Evolutionary conservation across 73 alveolate species (phyloP).

Genomic region (Blepharisma japonicum): DNA sequence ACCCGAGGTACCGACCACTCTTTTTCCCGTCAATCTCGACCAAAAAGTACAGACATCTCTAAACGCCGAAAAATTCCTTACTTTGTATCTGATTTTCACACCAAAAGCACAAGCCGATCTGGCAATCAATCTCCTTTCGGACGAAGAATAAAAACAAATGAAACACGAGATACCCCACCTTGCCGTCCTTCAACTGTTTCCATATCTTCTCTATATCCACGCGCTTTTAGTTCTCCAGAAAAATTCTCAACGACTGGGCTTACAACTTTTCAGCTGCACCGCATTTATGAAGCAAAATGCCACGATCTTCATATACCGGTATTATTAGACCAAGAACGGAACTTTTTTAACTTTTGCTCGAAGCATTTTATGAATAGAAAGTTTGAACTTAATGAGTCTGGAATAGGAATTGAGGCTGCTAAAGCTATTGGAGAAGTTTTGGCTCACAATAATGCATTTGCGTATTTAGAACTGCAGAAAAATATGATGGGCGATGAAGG

Average conservation of each 20-base stretch:
- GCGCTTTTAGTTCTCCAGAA: not conserved
- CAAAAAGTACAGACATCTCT: no score
- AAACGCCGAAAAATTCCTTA: no score
- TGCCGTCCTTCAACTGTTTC: no score
- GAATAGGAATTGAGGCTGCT: slow-evolving; percentile 20
- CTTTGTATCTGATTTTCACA: no score
- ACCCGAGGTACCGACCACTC: no score
- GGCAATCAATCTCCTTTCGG: no score
- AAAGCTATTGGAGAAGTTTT: slow-evolving; percentile 19
- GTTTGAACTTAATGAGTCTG: slow-evolving; percentile 17
- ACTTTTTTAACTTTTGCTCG: not conserved
- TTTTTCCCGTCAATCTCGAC: no score
- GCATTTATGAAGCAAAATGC: slow-evolving; percentile 21
- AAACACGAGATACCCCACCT: no score
- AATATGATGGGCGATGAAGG: slow-evolving; percentile 19
- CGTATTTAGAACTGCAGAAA: not conserved
- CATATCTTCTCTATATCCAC: no score
- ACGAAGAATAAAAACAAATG: no score
- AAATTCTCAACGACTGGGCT: not conserved
- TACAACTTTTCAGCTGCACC: not conserved
- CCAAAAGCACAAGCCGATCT: no score
- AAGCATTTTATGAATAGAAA: not conserved
- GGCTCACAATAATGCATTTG: not conserved
- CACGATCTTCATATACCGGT: not conserved
- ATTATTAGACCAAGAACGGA: not conserved